Evolutionary conservation across 257 asterid species (phyloP).

Genomic region (Solanum chiquidenum): DNA sequence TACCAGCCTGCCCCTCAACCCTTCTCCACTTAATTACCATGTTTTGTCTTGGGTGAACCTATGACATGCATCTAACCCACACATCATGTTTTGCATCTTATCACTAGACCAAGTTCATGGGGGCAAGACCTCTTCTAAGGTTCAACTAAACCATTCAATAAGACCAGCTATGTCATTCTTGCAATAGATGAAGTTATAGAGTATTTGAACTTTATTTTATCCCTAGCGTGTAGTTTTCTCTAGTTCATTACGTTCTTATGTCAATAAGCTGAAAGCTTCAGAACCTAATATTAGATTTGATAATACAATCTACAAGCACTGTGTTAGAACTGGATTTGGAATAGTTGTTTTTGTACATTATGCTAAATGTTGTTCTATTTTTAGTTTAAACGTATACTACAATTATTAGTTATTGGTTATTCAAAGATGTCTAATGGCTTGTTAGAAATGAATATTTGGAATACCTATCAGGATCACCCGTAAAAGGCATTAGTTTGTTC

Average conservation of each 20-base stretch:
- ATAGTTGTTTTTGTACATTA: not conserved
- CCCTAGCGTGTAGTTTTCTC: not conserved
- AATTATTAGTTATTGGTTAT: not conserved
- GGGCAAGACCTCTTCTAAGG: not conserved
- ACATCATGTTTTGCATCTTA: not conserved
- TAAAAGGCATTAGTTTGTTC: not conserved
- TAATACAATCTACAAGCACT: not conserved
- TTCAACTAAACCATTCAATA: not conserved
- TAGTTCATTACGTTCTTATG: not conserved
- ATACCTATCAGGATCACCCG: not conserved
- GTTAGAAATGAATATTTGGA: not conserved
- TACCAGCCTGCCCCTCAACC: not conserved
- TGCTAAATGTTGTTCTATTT: not conserved
- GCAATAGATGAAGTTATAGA: not conserved
- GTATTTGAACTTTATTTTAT: not conserved
- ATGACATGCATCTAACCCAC: not conserved
- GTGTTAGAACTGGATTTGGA: not conserved
- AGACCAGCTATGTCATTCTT: not conserved
- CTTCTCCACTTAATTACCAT: not conserved
- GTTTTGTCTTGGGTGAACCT: not conserved
- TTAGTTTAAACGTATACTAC: not conserved
- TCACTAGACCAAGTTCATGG: not conserved
- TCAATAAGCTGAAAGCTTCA: not conserved
- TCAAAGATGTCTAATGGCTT: not conserved
- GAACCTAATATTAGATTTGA: not conserved